Percentiles rank a stretch among this genome's conserved stretches.
These are phyloP conservation scores for Metschnikowia henanensis DNA, from an alignment of 805 yeast genomes.

Conservation along the genomic window DNA sequence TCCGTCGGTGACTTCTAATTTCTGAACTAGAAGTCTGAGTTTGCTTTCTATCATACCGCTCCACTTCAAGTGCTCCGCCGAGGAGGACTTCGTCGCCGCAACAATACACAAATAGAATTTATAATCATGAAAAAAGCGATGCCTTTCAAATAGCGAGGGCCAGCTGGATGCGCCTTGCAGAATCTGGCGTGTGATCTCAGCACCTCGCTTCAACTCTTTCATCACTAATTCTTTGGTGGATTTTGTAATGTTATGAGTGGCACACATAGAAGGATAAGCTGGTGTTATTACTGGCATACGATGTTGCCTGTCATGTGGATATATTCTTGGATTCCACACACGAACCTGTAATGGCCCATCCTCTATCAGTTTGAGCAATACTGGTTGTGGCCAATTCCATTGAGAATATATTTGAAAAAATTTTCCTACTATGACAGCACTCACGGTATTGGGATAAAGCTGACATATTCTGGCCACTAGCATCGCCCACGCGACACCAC, in stretches of 20 bases:
- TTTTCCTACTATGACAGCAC: slow-evolving; percentile 83
- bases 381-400: slow-evolving; percentile 99
- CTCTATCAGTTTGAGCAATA: slow-evolving; percentile 85
- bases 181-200: slow-evolving; percentile 68
- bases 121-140: slow-evolving; percentile 79
- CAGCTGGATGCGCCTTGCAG: slow-evolving; percentile 62
- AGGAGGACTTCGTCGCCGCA: slow-evolving; percentile 69
- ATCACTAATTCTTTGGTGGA: slow-evolving; percentile 85
- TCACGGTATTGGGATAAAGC: slow-evolving; percentile 92
- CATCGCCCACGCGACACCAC: slow-evolving; percentile 99
- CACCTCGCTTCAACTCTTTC: slow-evolving; percentile 77
- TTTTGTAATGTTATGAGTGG: slow-evolving; percentile 93
- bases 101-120: slow-evolving; percentile 84
- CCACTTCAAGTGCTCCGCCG: slow-evolving; percentile 88
- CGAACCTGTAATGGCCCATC: slow-evolving; percentile 96
- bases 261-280: slow-evolving; percentile 98
- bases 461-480: slow-evolving; percentile 97
- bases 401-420: slow-evolving; percentile 82
- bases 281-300: slow-evolving; percentile 98
- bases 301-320: slow-evolving; percentile 86
- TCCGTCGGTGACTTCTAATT: slow-evolving; percentile 75
- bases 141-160: slow-evolving; percentile 75
- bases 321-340: slow-evolving; percentile 94
- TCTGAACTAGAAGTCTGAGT: slow-evolving; percentile 76
- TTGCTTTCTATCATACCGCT: slow-evolving; percentile 91